Evolutionary conservation across 2,329 filamentous ascomycete genomes (phyloP).

Genomic region (Hypocreales sp.): DNA sequence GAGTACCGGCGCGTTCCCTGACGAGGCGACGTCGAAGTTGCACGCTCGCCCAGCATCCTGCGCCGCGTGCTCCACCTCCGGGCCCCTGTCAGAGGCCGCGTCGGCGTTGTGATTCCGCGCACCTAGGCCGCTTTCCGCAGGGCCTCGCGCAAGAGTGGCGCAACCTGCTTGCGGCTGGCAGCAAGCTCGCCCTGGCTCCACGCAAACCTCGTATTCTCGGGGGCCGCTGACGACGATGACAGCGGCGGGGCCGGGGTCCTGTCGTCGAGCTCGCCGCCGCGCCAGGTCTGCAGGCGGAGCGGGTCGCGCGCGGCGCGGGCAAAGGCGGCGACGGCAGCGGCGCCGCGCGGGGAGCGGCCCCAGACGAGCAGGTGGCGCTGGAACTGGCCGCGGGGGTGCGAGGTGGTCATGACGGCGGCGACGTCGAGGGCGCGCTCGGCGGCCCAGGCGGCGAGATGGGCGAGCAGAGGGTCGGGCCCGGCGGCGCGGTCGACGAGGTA

Average conservation of each 20-base stretch:
- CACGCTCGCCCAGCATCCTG: too few relatives aligned
- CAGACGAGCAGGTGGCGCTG: slow-evolving; percentile 53
- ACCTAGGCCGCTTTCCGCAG: too few relatives aligned
- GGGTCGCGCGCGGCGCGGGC: slow-evolving; percentile 22
- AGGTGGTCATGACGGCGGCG: slow-evolving; percentile 55
- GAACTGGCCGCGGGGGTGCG: slow-evolving; percentile 37
- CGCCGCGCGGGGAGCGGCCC: slow-evolving; percentile 35
- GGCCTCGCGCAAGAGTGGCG: slow-evolving; percentile 45
- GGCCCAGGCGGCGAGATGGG: slow-evolving; percentile 34
- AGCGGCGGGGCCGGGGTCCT: neutral
- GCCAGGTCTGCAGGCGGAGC: slow-evolving; percentile 42
- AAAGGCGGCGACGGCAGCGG: slow-evolving; percentile 39
- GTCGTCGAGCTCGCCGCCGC: slow-evolving; percentile 27
- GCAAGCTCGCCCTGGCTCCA: slow-evolving; percentile 53
- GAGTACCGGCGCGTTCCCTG: too few relatives aligned
- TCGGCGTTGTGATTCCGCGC: too few relatives aligned
- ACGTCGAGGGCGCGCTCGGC: slow-evolving; percentile 45
- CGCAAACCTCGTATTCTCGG: slow-evolving; percentile 32
- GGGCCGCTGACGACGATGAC: neutral
- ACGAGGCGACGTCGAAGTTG: too few relatives aligned
- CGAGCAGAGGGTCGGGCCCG: slow-evolving; percentile 25
- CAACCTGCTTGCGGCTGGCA: slow-evolving; percentile 53
- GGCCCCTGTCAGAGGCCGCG: too few relatives aligned
- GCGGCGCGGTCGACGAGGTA: slow-evolving; percentile 42
- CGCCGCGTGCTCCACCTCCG: too few relatives aligned